Percentiles rank a stretch among this genome's conserved stretches.
Evolutionary conservation across 371 early-diverging fungal genomes (phyloP).

Genomic region (Dinochytrium kinnereticum): DNA sequence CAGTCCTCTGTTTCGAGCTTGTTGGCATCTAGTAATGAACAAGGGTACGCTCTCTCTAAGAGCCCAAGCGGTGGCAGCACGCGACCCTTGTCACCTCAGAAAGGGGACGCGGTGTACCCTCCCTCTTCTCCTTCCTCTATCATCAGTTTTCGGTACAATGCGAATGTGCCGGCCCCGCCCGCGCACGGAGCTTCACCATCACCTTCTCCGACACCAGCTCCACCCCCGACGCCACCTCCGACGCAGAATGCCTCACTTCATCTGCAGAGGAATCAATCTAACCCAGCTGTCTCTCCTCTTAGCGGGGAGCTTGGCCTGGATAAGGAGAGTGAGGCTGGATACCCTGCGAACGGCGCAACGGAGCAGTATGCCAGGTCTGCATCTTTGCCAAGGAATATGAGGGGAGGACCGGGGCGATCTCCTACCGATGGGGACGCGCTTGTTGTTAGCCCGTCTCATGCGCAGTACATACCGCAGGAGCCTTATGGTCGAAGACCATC

Average conservation of each 20-base stretch:
- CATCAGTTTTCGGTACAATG: background rate
- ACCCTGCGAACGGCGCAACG: background rate
- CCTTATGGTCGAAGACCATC: background rate
- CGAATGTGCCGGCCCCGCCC: too few species aligned
- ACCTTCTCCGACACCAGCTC: background rate
- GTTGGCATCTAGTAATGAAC: background rate
- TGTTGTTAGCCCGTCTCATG: background rate
- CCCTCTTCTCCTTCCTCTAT: background rate
- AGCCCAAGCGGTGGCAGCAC: background rate
- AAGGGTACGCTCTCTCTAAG: background rate
- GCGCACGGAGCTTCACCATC: background rate
- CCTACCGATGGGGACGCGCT: background rate
- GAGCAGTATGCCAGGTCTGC: background rate
- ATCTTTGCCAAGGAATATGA: slow-evolving; percentile 3
- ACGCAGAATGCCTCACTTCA: background rate
- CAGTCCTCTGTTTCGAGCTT: background rate
- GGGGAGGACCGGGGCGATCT: background rate
- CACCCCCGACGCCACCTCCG: background rate
- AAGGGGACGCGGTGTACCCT: background rate
- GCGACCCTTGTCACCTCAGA: background rate
- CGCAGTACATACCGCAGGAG: background rate
- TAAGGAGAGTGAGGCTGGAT: too few species aligned
- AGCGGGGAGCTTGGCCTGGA: too few species aligned
- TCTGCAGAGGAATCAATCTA: background rate
- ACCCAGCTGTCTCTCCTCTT: too few species aligned